Conservation (phyloP, 805 yeast species). For the Saccharomycopsis sp. region DNA sequence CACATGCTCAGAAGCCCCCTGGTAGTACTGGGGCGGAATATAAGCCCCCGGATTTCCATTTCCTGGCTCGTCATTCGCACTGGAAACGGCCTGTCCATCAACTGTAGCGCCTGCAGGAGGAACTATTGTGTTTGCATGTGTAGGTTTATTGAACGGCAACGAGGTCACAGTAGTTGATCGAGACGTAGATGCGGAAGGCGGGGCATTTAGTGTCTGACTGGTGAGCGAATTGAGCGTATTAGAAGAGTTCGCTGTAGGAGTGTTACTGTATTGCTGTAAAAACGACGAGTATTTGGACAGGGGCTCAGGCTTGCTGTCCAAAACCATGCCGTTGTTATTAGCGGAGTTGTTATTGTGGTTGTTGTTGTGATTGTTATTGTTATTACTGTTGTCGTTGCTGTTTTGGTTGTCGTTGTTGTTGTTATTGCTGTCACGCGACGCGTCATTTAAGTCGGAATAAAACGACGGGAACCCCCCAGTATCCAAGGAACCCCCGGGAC, state of each 20-base stretch:
- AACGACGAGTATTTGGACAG: slow-evolving; percentile 10
- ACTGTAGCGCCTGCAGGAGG: neutral
- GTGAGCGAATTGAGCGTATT: slow-evolving; percentile 15
- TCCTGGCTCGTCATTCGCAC: neutral
- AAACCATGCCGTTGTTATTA: neutral
- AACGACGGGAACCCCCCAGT: neutral
- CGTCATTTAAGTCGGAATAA: slow-evolving; percentile 1
- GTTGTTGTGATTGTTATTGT: slow-evolving; percentile 10
- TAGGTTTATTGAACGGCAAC: neutral
- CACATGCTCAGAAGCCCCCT: neutral
- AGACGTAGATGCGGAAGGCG: neutral
- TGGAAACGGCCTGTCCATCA: neutral
- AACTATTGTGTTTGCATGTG: no score
- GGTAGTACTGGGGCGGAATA: neutral
- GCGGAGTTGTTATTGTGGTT: slow-evolving; percentile 13
- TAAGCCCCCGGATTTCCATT: neutral
- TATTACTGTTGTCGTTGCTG: neutral
- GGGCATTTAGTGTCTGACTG: slow-evolving; percentile 9
- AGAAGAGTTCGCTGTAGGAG: neutral
- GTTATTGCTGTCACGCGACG: neutral
- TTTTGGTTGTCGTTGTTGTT: neutral
- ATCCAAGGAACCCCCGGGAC: neutral
- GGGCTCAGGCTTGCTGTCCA: neutral
- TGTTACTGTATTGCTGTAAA: slow-evolving; percentile 4
- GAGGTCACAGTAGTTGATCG: neutral